A percentile compares a stretch with the other conserved stretches of the same genome.
Evolutionary conservation across 2,329 filamentous ascomycete genomes (phyloP).

Genomic region (Cryphonectria radicalis): DNA sequence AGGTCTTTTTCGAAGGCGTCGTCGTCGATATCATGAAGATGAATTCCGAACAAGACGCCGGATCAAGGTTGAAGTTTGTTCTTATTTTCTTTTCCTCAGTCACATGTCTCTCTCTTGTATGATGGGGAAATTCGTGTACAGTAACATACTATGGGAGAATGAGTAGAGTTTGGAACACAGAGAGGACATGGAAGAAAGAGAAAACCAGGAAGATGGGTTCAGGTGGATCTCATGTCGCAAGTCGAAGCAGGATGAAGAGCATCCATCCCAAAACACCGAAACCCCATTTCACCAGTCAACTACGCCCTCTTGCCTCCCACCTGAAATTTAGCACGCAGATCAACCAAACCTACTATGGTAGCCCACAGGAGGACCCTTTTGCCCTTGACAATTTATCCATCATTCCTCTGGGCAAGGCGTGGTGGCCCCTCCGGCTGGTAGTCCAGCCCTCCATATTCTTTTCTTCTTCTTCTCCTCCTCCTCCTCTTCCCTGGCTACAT

Average conservation of each 20-base stretch:
- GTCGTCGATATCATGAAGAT: neutral
- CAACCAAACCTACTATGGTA: neutral
- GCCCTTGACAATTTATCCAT: neutral
- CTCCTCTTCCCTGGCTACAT: neutral
- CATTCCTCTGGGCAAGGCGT: neutral
- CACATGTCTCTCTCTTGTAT: neutral
- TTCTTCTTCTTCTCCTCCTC: no score
- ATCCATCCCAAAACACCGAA: neutral
- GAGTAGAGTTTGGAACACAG: neutral
- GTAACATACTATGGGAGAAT: neutral
- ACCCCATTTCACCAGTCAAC: neutral
- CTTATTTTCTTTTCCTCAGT: neutral
- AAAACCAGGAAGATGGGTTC: neutral
- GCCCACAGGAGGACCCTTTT: neutral
- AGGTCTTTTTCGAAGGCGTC: neutral
- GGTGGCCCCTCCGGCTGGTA: neutral
- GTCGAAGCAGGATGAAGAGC: constrained; percentile 4
- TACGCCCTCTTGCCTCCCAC: neutral
- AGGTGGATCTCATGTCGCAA: neutral
- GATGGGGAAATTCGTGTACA: neutral
- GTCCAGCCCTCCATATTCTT: neutral
- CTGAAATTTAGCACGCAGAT: neutral
- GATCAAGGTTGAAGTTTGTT: neutral
- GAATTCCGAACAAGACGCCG: neutral
- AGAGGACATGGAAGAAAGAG: neutral